These are phyloP conservation scores for Globisporangium mamillatum DNA, from an alignment of 352 stramenopile genomes.

Conservation along the genomic window DNA sequence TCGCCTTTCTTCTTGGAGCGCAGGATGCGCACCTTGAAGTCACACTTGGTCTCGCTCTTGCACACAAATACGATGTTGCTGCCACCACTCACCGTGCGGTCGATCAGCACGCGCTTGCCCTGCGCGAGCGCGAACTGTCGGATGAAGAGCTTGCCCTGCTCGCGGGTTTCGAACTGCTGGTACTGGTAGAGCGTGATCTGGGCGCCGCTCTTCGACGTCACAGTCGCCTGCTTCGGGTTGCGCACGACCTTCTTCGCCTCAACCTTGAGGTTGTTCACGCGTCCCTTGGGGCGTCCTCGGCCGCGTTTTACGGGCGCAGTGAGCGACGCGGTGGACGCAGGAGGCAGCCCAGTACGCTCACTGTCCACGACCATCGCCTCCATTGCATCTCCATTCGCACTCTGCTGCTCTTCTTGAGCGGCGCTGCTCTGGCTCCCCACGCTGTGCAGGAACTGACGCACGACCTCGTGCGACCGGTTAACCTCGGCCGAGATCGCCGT, in stretches of 20 bases:
- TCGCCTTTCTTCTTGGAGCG: constrained; percentile 20
- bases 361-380: not conserved
- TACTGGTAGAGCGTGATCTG: constrained; percentile 40
- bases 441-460: constrained; percentile 1
- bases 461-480: not conserved
- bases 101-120: constrained; percentile 39
- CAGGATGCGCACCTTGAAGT: constrained; percentile 40
- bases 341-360: not conserved
- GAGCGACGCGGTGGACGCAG: not conserved
- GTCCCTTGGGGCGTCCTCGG: constrained; percentile 2
- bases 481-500: constrained; percentile 8
- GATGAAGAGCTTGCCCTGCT: constrained; percentile 39
- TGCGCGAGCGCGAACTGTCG: constrained; percentile 47
- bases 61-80: constrained; percentile 55
- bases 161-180: constrained; percentile 36
- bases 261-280: constrained; percentile 4
- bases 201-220: constrained; percentile 15
- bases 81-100: constrained; percentile 34
- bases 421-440: not conserved
- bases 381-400: not conserved
- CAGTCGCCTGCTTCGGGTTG: constrained; percentile 14
- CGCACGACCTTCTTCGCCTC: constrained; percentile 7
- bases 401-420: not conserved
- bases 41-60: constrained; percentile 38
- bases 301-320: not conserved